These are phyloP conservation scores for Lepidium africanum DNA, from an alignment of 345 rosid species.

Conservation along the genomic window DNA sequence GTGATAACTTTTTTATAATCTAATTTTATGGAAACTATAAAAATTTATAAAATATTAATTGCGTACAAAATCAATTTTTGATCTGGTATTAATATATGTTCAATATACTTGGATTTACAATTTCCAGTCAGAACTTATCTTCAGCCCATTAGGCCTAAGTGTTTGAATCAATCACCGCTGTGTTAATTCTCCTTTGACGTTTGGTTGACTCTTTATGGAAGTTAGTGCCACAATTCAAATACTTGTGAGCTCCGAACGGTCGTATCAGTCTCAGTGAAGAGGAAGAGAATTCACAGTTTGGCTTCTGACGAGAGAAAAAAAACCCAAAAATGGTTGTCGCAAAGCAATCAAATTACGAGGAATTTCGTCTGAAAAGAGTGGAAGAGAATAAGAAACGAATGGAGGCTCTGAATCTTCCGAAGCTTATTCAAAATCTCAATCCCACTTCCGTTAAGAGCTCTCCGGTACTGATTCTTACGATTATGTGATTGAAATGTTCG, in stretches of 20 bases:
- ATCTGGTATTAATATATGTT: too few species aligned
- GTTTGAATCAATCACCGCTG: background rate
- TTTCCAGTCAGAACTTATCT: too few species aligned
- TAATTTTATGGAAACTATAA: too few species aligned
- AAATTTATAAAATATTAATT: too few species aligned
- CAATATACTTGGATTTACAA: too few species aligned
- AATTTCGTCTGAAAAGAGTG: conserved; percentile 44
- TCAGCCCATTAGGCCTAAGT: background rate
- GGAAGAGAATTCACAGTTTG: background rate
- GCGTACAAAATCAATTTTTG: too few species aligned
- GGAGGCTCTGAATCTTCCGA: conserved; percentile 72
- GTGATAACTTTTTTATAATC: too few species aligned
- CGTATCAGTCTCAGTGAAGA: background rate
- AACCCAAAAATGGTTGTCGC: conserved; percentile 35
- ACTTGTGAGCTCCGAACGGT: conserved; percentile 22
- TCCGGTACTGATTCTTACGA: conserved; percentile 27
- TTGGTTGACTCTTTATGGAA: background rate
- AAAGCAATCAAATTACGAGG: conserved; percentile 44
- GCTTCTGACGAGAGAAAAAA: background rate
- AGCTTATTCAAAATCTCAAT: conserved; percentile 47
- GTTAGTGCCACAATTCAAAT: background rate
- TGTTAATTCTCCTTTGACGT: background rate
- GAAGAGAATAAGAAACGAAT: conserved; percentile 81
- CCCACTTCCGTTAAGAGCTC: conserved; percentile 35
- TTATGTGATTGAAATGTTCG: too few species aligned